A percentile compares a stretch with the other conserved stretches of the same genome.
Conservation (phyloP, 345 rosid species). For the Brassica juncea region DNA sequence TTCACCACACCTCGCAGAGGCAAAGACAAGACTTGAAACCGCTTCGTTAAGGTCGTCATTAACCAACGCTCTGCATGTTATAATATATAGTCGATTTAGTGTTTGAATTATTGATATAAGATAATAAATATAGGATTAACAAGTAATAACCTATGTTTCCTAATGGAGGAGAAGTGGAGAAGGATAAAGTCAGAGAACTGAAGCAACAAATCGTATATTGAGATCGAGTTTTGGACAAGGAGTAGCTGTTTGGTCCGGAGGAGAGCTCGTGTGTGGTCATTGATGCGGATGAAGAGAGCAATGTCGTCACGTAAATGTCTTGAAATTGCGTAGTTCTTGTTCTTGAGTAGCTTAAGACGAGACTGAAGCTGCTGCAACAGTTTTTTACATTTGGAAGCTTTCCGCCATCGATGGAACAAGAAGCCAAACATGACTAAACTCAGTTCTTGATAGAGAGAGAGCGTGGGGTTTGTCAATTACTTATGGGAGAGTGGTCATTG, state of each 20-base stretch:
- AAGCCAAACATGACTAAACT: slow-evolving; percentile 59
- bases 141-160: slow-evolving; percentile 53
- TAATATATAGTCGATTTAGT: neutral
- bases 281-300: slow-evolving; percentile 62
- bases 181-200: slow-evolving; percentile 62
- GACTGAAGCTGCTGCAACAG: slow-evolving; percentile 57
- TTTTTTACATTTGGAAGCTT: slow-evolving; percentile 79
- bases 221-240: slow-evolving; percentile 51
- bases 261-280: slow-evolving; percentile 52
- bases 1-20: slow-evolving; percentile 83
- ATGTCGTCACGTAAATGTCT: slow-evolving; percentile 65
- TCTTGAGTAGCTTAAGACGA: slow-evolving; percentile 68
- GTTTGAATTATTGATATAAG: neutral
- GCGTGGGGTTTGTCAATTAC: slow-evolving; percentile 18
- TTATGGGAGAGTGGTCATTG: slow-evolving; percentile 12
- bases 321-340: slow-evolving; percentile 60
- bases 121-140: neutral
- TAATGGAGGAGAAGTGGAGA: slow-evolving; percentile 57
- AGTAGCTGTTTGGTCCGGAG: slow-evolving; percentile 62
- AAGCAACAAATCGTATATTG: slow-evolving; percentile 57
- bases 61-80: slow-evolving; percentile 57
- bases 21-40: slow-evolving; percentile 80
- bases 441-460: slow-evolving; percentile 1
- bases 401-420: slow-evolving; percentile 69
- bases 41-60: slow-evolving; percentile 74